Evolutionary conservation across 768 basidiomycete species (phyloP).

Genomic region (Calocybe cyanea): DNA sequence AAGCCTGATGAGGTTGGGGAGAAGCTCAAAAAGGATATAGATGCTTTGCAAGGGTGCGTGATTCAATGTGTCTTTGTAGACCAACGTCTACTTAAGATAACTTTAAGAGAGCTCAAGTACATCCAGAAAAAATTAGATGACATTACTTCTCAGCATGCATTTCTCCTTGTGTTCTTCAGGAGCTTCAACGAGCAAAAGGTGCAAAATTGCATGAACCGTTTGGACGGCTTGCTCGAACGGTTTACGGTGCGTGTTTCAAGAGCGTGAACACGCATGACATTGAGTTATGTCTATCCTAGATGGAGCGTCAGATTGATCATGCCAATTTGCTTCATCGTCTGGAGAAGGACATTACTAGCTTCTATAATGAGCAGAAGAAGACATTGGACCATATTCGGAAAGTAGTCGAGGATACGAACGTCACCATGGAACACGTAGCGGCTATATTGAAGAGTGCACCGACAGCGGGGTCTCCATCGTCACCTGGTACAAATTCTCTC

Average conservation of each 20-base stretch:
- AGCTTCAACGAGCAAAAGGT: conserved; percentile 1
- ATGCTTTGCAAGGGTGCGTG: background rate
- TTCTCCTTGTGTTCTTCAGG: conserved; percentile 4
- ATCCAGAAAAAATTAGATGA: conserved; percentile 2
- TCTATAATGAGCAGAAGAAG: conserved; percentile 1
- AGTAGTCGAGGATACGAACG: background rate
- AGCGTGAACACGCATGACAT: no score
- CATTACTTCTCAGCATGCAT: background rate
- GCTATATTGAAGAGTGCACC: background rate
- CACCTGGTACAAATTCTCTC: background rate
- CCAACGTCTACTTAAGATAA: background rate
- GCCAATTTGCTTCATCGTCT: conserved; percentile 1
- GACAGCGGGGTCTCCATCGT: background rate
- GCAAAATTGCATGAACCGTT: conserved; percentile 1
- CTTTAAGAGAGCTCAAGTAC: conserved; percentile 2
- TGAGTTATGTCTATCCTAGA: background rate
- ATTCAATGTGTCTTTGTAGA: conserved; percentile 5
- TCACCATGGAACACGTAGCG: background rate
- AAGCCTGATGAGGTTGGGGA: background rate
- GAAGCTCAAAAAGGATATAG: background rate
- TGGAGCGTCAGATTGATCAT: conserved; percentile 3
- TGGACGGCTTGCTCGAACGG: no score
- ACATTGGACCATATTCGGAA: background rate
- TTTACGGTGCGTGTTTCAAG: no score
- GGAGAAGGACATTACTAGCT: conserved; percentile 2